Conservation (phyloP, 345 rosid genomes). For the Mallotus nudiflorus region DNA sequence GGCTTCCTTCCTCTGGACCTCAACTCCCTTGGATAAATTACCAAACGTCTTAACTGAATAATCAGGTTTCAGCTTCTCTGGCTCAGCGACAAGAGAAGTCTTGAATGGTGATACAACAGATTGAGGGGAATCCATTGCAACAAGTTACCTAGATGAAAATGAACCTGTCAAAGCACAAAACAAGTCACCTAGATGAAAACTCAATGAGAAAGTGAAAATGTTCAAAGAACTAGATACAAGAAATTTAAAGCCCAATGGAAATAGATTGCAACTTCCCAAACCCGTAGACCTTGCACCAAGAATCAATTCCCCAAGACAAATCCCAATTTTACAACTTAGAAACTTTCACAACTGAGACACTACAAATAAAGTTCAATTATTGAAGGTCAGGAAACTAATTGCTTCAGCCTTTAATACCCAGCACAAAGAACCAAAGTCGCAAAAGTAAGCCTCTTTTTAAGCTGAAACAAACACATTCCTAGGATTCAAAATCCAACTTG, state of each 20-base stretch:
- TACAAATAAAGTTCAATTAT: not conserved
- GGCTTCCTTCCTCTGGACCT: slow-evolving; percentile 40
- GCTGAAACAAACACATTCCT: not conserved
- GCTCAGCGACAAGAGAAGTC: slow-evolving; percentile 46
- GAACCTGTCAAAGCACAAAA: slow-evolving; percentile 38
- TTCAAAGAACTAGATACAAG: not conserved
- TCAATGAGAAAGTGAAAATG: not conserved
- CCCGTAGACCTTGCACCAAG: slow-evolving; percentile 1
- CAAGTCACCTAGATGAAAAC: slow-evolving; percentile 12
- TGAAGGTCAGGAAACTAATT: not conserved
- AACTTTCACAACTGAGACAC: not conserved
- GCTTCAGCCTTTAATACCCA: not conserved
- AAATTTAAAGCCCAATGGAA: slow-evolving; percentile 8
- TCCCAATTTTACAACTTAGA: not conserved
- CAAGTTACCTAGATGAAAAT: slow-evolving; percentile 12
- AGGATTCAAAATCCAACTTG: slow-evolving; percentile 1
- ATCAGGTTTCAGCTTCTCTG: slow-evolving; percentile 56
- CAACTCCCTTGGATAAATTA: slow-evolving; percentile 38
- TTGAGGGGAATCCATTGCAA: slow-evolving; percentile 88
- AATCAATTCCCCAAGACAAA: not conserved
- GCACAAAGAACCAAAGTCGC: not conserved
- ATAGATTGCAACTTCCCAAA: slow-evolving; percentile 2
- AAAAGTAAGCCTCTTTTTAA: not conserved
- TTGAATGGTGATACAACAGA: slow-evolving; percentile 92
- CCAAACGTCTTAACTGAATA: slow-evolving; percentile 40